Percentiles rank a stretch among this genome's conserved stretches.
Evolutionary conservation across 306 rosid genomes (phyloP).

Genomic region (Delonix regia): DNA sequence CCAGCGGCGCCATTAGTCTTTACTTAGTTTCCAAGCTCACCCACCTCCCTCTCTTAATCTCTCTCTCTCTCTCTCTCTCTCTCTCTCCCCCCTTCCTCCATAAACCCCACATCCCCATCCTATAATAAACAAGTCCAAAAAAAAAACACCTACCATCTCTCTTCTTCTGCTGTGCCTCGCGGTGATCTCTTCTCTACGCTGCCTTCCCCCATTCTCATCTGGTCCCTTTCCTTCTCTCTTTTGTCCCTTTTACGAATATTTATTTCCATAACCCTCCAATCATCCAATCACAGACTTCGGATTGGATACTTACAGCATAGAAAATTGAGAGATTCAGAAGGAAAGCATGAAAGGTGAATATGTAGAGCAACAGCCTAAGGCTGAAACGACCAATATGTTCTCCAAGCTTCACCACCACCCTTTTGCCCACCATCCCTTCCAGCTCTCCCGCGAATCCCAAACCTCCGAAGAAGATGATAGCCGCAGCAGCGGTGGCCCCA

Average conservation of each 20-base stretch:
- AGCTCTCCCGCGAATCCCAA: constrained; percentile 53
- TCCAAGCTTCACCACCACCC: constrained; percentile 68
- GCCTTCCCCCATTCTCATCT: not conserved
- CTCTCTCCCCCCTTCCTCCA: constrained; percentile 1
- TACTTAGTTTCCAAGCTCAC: constrained; percentile 80
- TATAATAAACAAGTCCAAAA: constrained; percentile 45
- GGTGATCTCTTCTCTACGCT: not conserved
- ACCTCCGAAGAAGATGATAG: constrained; percentile 58
- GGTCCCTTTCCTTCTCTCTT: not conserved
- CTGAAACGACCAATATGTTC: constrained; percentile 59
- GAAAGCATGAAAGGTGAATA: constrained; percentile 67
- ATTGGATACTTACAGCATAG: not conserved
- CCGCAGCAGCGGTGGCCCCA: constrained; percentile 45
- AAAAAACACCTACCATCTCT: not conserved
- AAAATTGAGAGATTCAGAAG: not conserved
- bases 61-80: not conserved
- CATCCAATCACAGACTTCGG: constrained; percentile 37
- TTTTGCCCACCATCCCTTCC: constrained; percentile 54
- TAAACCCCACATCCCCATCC: constrained; percentile 9
- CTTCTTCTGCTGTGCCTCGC: not conserved
- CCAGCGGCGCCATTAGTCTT: constrained; percentile 89
- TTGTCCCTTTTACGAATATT: not conserved
- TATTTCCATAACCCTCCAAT: constrained; percentile 11
- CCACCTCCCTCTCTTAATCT: constrained; percentile 46
- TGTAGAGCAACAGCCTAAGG: constrained; percentile 48